A percentile compares a stretch with the other conserved stretches of the same genome.
Evolutionary conservation across 169 alveolate genomes (phyloP).

Genomic region (Plasmodium inui): DNA sequence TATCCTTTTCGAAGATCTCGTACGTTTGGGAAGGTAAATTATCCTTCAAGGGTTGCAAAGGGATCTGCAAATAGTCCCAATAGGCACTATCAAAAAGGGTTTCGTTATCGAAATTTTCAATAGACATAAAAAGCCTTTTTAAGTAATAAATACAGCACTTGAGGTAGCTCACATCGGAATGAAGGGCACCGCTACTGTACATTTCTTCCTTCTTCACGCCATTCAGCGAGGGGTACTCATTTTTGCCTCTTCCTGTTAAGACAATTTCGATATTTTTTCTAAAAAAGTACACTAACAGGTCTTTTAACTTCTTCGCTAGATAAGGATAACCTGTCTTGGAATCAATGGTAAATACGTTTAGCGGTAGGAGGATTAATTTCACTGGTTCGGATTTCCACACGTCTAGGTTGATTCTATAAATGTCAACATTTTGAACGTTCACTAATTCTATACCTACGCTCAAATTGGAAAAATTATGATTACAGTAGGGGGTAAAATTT

Average conservation of each 20-base stretch:
- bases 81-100: slow-evolving; percentile 48
- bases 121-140: slow-evolving; percentile 66
- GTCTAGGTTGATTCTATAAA: slow-evolving; percentile 38
- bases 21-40: slow-evolving; percentile 81
- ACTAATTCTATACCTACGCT: slow-evolving; percentile 48
- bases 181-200: background rate
- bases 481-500: slow-evolving; percentile 51
- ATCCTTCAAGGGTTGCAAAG: slow-evolving; percentile 86
- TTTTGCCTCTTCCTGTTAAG: background rate
- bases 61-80: slow-evolving; percentile 81
- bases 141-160: slow-evolving; percentile 68
- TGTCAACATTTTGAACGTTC: slow-evolving; percentile 29
- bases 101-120: slow-evolving; percentile 71
- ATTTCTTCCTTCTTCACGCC: background rate
- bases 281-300: slow-evolving; percentile 59
- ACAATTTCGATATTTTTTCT: slow-evolving; percentile 68
- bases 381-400: slow-evolving; percentile 76
- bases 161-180: background rate
- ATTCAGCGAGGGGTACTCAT: background rate
- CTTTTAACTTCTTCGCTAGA: slow-evolving; percentile 60
- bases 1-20: slow-evolving; percentile 82
- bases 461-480: slow-evolving; percentile 31
- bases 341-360: slow-evolving; percentile 40
- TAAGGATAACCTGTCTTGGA: slow-evolving; percentile 58
- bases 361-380: slow-evolving; percentile 70